Evolutionary conservation across 768 basidiomycete species (phyloP).

Genomic region (Pleurotus salmoneostramineus): DNA sequence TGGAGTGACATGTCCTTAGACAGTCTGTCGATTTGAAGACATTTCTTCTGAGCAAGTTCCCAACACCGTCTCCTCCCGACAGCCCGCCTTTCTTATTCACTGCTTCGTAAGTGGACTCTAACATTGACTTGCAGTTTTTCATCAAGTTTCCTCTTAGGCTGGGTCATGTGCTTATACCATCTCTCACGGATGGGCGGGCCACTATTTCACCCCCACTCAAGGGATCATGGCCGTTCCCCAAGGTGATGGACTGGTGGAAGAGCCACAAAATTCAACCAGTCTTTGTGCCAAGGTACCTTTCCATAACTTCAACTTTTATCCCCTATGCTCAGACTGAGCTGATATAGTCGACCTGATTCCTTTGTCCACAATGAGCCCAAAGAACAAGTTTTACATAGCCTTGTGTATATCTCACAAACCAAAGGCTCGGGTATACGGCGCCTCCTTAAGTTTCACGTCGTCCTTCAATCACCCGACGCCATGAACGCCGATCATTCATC

Average conservation of each 20-base stretch:
- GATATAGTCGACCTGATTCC: conserved; percentile 32
- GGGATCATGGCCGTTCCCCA: conserved; percentile 33
- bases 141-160: conserved; percentile 29
- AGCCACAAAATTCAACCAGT: conserved; percentile 23
- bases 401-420: conserved; percentile 38
- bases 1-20: not conserved
- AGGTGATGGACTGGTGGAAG: conserved; percentile 43
- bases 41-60: not conserved
- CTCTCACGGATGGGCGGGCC: conserved; percentile 21
- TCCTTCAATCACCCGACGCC: conserved; percentile 15
- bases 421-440: conserved; percentile 10
- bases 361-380: conserved; percentile 24
- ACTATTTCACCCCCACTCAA: conserved; percentile 45
- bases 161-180: conserved; percentile 56
- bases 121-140: not conserved
- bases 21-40: conserved; percentile 11
- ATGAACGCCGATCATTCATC: too few species aligned
- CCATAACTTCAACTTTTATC: not conserved
- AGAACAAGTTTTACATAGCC: conserved; percentile 38
- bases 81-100: conserved; percentile 20
- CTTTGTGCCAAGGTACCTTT: conserved; percentile 51
- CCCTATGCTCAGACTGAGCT: not conserved
- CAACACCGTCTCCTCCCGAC: not conserved
- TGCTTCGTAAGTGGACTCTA: conserved; percentile 33
- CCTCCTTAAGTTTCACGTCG: conserved; percentile 37